Evolutionary conservation across 106 monocot species (phyloP).

Genomic region (Ottelia alismoides): DNA sequence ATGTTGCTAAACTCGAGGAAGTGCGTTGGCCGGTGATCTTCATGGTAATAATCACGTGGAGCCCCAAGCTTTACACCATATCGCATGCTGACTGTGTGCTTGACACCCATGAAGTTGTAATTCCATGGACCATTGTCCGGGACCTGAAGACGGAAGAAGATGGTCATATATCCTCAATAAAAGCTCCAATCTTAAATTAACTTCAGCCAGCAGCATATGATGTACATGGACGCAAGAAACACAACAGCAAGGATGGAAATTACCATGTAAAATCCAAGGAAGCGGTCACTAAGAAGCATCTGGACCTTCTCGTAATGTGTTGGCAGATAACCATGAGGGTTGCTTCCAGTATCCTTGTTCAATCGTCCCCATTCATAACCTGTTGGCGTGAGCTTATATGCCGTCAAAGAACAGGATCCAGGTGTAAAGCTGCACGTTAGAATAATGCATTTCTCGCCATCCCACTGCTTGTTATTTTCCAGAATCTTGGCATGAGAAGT

Average conservation of each 20-base stretch:
- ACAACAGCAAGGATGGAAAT: neutral
- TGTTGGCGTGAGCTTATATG: constrained; percentile 91
- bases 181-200: neutral
- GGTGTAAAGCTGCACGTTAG: constrained; percentile 98
- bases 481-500: constrained; percentile 80
- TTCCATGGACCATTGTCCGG: constrained; percentile 97
- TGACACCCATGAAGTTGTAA: constrained; percentile 99
- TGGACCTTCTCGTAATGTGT: constrained; percentile 99
- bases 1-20: constrained; percentile 94
- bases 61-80: constrained; percentile 81
- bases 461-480: constrained; percentile 99
- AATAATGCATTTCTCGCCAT: constrained; percentile 95
- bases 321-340: constrained; percentile 95
- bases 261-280: constrained; percentile 99
- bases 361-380: constrained; percentile 98
- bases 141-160: no score
- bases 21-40: constrained; percentile 94
- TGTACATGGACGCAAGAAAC: neutral
- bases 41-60: constrained; percentile 87
- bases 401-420: constrained; percentile 97
- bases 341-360: constrained; percentile 99
- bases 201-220: neutral
- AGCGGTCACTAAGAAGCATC: constrained; percentile 98
- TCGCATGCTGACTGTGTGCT: constrained; percentile 82
- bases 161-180: neutral